Conservation (phyloP, 148 eudicot genomes). For the Cornus florida region DNA sequence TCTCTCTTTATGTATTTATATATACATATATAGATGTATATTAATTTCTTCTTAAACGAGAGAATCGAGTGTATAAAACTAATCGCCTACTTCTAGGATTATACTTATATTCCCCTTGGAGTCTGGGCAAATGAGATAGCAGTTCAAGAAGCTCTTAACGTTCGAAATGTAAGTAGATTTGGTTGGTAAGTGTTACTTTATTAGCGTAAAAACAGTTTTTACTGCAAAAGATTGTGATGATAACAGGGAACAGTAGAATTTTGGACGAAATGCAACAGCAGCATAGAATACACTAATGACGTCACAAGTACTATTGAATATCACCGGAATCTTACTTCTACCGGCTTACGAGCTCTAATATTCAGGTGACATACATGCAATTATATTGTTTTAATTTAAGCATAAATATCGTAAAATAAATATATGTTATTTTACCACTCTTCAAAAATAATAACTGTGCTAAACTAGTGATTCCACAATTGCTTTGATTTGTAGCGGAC, state of each 20-base stretch:
- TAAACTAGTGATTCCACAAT: too few species aligned
- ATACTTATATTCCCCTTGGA: constrained; percentile 15
- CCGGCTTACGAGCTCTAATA: constrained; percentile 31
- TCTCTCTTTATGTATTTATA: neutral
- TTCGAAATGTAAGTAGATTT: constrained; percentile 16
- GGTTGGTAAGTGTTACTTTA: neutral
- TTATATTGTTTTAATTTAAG: neutral
- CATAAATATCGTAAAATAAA: neutral
- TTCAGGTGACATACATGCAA: constrained; percentile 22
- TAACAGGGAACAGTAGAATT: constrained; percentile 12
- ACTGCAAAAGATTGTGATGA: neutral
- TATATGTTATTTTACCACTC: too few species aligned
- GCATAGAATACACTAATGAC: constrained; percentile 17
- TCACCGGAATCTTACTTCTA: constrained; percentile 27
- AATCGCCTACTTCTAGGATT: constrained; percentile 15
- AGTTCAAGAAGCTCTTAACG: constrained; percentile 27
- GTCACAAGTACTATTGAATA: constrained; percentile 24
- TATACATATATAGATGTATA: too few species aligned
- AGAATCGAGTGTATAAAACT: neutral
- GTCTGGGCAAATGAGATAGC: constrained; percentile 22
- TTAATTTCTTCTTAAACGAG: neutral
- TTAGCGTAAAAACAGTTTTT: neutral
- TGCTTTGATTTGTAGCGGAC: too few species aligned
- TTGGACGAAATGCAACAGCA: constrained; percentile 29
- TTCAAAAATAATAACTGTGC: too few species aligned